Evolutionary conservation across 2,329 filamentous ascomycete species (phyloP).

Genomic region (Intubia oerlemansii): DNA sequence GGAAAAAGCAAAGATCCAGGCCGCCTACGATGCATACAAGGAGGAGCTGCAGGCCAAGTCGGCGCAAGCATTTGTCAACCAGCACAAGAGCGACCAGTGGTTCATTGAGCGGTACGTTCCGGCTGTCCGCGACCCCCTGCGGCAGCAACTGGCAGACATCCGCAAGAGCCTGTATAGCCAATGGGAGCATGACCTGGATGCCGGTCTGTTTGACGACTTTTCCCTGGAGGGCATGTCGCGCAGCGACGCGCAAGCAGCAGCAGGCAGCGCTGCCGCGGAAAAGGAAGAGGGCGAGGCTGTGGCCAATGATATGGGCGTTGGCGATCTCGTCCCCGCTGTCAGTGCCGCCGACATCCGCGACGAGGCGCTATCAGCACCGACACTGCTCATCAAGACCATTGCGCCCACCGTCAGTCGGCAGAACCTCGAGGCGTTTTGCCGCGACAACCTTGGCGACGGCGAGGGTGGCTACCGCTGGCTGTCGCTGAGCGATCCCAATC

Average conservation of each 20-base stretch:
- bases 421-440: slow-evolving; percentile 86
- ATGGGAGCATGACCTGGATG: slow-evolving; percentile 75
- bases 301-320: slow-evolving; percentile 78
- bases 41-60: slow-evolving; percentile 53
- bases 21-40: slow-evolving; percentile 44
- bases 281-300: slow-evolving; percentile 93
- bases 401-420: slow-evolving; percentile 86
- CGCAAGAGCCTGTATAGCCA: slow-evolving; percentile 60
- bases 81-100: slow-evolving; percentile 94
- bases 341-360: slow-evolving; percentile 78
- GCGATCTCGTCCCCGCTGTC: slow-evolving; percentile 66
- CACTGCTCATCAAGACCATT: slow-evolving; percentile 92
- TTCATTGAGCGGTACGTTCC: slow-evolving; percentile 88
- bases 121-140: slow-evolving; percentile 56
- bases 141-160: slow-evolving; percentile 56
- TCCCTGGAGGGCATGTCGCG: slow-evolving; percentile 88
- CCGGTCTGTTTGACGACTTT: slow-evolving; percentile 80
- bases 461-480: slow-evolving; percentile 91
- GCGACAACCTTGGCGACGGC: slow-evolving; percentile 77
- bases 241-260: slow-evolving; percentile 73
- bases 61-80: slow-evolving; percentile 73
- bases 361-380: slow-evolving; percentile 72
- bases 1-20: slow-evolving; percentile 59
- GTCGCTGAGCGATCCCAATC: slow-evolving; percentile 89
- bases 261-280: slow-evolving; percentile 55